Base-by-base conservation (phyloP, 2,329 filamentous ascomycete species). In the Colletotrichum salicis region DNA sequence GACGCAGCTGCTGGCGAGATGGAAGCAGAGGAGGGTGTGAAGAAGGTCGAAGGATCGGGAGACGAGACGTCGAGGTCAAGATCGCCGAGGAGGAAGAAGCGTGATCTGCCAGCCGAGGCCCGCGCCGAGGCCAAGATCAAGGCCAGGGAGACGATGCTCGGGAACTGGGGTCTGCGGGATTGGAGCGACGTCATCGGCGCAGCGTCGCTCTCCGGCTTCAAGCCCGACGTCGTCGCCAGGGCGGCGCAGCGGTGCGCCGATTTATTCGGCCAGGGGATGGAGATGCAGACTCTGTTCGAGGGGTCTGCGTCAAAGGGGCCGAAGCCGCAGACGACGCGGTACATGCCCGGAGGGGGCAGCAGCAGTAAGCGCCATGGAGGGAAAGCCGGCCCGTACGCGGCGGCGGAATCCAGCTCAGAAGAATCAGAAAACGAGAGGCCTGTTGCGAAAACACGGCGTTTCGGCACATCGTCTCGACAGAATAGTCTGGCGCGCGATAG, bases 101-200 rank as follows among this genome's bases (percentile, higher is more conserved):
- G 48, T 64, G 70, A 56, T 51, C 13, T 70, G 27, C 22, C 60
- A 7, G 67, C 70, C 10, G 55, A 64, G 35, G 67, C 55, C 10
- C 22, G 62, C 5, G 56, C 68, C 19, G 74, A 76, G 35, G 74
- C 69, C 37, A 77, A 75, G 24, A 57, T 59, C 13, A 76, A 78
- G 15, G 74, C 54, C 3, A 37, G 61, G 72, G n/a, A 80, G 76
- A 65, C 31, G 8, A 76, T 80, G 4, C 74, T 76, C 2, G 76
- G 79, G 56, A 73, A 76, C 63, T 86, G 80, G 78, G 85, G 80
- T 15, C 83, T 90, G 13, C 88, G 93, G 27, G 93, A 97, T 82
- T 98, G 96, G 96, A 93, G 91, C 75, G 94, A 97, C 75, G 88
- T 98, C 1, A 82, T 98, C 33, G 93, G 93, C 0, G 86, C 94